Conservation (phyloP, 169 alveolate genomes). For the Eimeria necatrix region DNA sequence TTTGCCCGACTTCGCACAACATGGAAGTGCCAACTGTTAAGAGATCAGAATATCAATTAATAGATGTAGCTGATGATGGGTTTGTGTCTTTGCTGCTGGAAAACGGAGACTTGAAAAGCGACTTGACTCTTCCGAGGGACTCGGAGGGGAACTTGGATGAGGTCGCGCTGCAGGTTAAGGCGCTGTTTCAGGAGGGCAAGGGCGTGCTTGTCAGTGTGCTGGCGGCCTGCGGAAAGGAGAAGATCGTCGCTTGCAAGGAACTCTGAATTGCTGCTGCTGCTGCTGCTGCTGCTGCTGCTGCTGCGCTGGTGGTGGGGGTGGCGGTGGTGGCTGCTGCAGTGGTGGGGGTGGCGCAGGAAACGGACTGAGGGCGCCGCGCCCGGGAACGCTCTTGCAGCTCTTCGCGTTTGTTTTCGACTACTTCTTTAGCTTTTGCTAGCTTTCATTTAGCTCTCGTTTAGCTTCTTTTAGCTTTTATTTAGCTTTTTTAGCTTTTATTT, state of each 20-base stretch:
- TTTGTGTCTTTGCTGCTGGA: slow-evolving; percentile 95
- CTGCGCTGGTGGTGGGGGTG: background rate
- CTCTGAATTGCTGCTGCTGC: slow-evolving; percentile 15
- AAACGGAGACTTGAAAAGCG: slow-evolving; percentile 97
- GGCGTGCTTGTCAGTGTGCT: slow-evolving; percentile 93
- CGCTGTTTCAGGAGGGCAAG: slow-evolving; percentile 91
- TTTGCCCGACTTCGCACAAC: slow-evolving; percentile 98
- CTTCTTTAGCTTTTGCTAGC: no score
- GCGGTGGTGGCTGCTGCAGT: background rate
- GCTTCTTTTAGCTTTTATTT: no score
- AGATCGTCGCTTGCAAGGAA: slow-evolving; percentile 86
- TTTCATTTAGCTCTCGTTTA: no score
- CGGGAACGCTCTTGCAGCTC: background rate
- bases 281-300: slow-evolving; percentile 28
- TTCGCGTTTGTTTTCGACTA: background rate
- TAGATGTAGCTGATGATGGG: slow-evolving; percentile 96
- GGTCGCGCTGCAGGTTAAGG: slow-evolving; percentile 89
- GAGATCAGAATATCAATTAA: slow-evolving; percentile 90
- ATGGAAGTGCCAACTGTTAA: slow-evolving; percentile 98
- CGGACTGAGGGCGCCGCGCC: background rate
- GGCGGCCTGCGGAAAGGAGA: slow-evolving; percentile 95
- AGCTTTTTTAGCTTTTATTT: no score
- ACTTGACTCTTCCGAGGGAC: slow-evolving; percentile 96
- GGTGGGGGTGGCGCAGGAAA: background rate
- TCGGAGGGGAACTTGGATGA: slow-evolving; percentile 96